Evolutionary conservation across 2,329 filamentous ascomycete species (phyloP), one percentile per base, ranked within the genome.

Genomic region (Biscogniauxia sp.): DNA sequence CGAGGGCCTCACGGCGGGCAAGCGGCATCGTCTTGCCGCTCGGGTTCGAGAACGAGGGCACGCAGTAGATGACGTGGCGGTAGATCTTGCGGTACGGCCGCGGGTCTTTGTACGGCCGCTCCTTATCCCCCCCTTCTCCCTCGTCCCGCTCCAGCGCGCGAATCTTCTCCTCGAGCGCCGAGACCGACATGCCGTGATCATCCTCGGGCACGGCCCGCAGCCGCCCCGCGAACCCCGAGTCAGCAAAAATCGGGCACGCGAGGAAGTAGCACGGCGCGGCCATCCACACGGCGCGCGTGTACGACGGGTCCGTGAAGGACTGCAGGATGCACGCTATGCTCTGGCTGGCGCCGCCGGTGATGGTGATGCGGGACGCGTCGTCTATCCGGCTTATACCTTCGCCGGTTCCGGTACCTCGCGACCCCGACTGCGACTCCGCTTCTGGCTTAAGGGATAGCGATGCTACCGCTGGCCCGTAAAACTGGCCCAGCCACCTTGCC

Each of bases 21-120:
- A 92, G 75, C 15, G 88, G 87, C 88, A 96, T 94, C 2, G 91
- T 93, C 70, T 89, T 89, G 28, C 89, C 92, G 0, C 90, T 93
- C 0, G 95, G 95, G 71, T 98, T 98, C 54, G 91, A 87, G 74
- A 93, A 96, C 0, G 92, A 92, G 0, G 95, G 92, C 15, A 96
- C 93, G 32, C 87, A 86, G 74, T 98, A 98, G 68, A 99, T 89
- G 67, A 97, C 74, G 72, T 97, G 91, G 58, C 88, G 88, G 78
- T 96, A 98, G 58, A 91, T 84, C 70, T 96, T 96, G 49, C 87
- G 83, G 76, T 85, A 82, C 15, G 84, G 79, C 19, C 83, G 80
- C 0, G 79, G 73, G 26, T 70, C 61, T 52, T 92, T 93, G 68
- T 83, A 76, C 26, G 20, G 41, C 4, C 7, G 37, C 13, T n/a